Evolutionary conservation across 768 basidiomycete genomes (phyloP).

Genomic region (Kwoniella sp.): DNA sequence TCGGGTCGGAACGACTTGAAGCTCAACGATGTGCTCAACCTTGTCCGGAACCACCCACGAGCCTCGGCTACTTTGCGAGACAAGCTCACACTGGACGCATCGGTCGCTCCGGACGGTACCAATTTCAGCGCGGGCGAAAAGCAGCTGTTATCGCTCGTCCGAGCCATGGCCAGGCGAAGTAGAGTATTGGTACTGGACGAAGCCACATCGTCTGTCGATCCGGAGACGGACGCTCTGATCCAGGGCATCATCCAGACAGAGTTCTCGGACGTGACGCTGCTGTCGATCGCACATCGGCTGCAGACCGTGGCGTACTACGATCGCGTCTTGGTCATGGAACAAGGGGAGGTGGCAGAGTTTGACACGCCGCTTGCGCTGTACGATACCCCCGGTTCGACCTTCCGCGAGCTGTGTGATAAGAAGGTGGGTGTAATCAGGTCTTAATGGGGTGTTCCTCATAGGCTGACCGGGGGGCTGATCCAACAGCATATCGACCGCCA

Average conservation of each 20-base stretch:
- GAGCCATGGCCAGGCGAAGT: constrained; percentile 62
- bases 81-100: constrained; percentile 66
- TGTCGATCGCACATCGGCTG: constrained; percentile 38
- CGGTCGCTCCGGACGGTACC: constrained; percentile 63
- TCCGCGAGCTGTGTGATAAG: constrained; percentile 21
- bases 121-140: constrained; percentile 69
- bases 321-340: constrained; percentile 39
- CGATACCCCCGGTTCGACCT: constrained; percentile 12
- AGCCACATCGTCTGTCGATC: constrained; percentile 52
- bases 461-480: background rate
- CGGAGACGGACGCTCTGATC: constrained; percentile 59
- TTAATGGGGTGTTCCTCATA: background rate
- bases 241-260: constrained; percentile 64
- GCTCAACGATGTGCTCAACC: constrained; percentile 61
- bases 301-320: constrained; percentile 50
- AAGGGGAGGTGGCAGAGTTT: constrained; percentile 11
- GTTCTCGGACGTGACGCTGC: constrained; percentile 51
- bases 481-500: constrained; percentile 1
- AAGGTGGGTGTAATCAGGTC: constrained; percentile 10
- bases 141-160: constrained; percentile 61
- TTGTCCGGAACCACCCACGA: constrained; percentile 54
- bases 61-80: constrained; percentile 52
- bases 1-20: constrained; percentile 59
- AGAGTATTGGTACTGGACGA: constrained; percentile 62
- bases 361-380: constrained; percentile 21